Conservation (phyloP, 352 stramenopile genomes). For the Aphanomyces cochlioides region DNA sequence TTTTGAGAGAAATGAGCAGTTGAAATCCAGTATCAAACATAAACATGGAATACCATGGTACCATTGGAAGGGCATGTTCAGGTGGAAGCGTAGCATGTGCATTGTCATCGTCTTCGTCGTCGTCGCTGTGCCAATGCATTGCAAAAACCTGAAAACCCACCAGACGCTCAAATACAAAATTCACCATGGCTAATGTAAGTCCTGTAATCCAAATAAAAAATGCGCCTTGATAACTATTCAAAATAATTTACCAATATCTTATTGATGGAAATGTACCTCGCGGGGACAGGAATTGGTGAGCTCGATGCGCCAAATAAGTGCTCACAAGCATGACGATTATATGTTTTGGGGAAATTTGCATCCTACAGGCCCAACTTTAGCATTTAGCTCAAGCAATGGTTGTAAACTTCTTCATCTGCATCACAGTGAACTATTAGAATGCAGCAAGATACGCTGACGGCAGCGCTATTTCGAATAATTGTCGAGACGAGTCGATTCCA, state of each 20-base stretch:
- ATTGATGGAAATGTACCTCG: conserved; percentile 6
- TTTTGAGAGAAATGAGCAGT: conserved; percentile 89
- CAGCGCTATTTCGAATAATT: conserved; percentile 75
- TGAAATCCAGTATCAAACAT: conserved; percentile 89
- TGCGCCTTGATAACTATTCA: conserved; percentile 61
- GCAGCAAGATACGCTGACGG: conserved; percentile 76
- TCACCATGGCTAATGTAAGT: conserved; percentile 73
- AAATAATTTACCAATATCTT: neutral
- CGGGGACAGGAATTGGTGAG: conserved; percentile 34
- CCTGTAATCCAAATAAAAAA: conserved; percentile 83
- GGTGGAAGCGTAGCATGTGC: conserved; percentile 59
- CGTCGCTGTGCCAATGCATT: conserved; percentile 62
- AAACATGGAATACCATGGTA: conserved; percentile 93
- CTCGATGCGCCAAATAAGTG: conserved; percentile 70
- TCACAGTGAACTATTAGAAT: conserved; percentile 81
- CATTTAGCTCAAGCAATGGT: neutral
- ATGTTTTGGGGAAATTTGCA: conserved; percentile 39
- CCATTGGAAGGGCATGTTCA: conserved; percentile 85
- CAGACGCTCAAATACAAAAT: conserved; percentile 78
- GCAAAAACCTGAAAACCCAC: conserved; percentile 76
- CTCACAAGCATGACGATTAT: conserved; percentile 76
- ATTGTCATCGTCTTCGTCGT: conserved; percentile 45
- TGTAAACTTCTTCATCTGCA: conserved; percentile 33
- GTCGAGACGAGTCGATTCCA: conserved; percentile 73
- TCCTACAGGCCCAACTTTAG: neutral